Evolutionary conservation across 441 rosid species (phyloP).

Genomic region (Gossypium schwendimanii): DNA sequence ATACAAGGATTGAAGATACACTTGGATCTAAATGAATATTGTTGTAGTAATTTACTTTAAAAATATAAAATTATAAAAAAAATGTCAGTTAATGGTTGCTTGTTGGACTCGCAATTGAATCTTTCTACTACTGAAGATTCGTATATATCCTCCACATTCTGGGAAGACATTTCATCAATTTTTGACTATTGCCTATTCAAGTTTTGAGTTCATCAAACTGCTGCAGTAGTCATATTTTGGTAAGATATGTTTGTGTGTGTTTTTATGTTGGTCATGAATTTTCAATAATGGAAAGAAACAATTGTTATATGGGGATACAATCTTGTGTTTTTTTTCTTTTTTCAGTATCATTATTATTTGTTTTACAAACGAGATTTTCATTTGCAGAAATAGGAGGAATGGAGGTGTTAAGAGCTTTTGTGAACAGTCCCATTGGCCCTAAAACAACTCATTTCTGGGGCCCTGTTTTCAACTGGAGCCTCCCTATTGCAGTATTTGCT

Average conservation of each 20-base stretch:
- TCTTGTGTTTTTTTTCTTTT: neutral
- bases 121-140: neutral
- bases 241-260: neutral
- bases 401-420: slow-evolving; percentile 48
- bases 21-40: neutral
- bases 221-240: neutral
- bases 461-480: slow-evolving; percentile 91
- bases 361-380: neutral
- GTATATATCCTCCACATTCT: neutral
- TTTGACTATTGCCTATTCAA: neutral
- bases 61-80: neutral
- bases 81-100: neutral
- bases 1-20: neutral
- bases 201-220: neutral
- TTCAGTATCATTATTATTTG: neutral
- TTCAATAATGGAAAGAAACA: neutral
- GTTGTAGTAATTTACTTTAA: neutral
- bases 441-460: slow-evolving; percentile 97
- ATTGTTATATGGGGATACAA: neutral
- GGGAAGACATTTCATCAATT: neutral
- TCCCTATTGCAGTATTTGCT: slow-evolving; percentile 22
- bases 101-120: neutral
- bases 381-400: neutral
- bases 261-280: neutral
- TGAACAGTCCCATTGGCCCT: slow-evolving; percentile 89